A percentile compares a stretch with the other conserved stretches of the same genome.
Evolutionary conservation across 2,329 filamentous ascomycete species (phyloP).

Genomic region (Claviceps capensis): DNA sequence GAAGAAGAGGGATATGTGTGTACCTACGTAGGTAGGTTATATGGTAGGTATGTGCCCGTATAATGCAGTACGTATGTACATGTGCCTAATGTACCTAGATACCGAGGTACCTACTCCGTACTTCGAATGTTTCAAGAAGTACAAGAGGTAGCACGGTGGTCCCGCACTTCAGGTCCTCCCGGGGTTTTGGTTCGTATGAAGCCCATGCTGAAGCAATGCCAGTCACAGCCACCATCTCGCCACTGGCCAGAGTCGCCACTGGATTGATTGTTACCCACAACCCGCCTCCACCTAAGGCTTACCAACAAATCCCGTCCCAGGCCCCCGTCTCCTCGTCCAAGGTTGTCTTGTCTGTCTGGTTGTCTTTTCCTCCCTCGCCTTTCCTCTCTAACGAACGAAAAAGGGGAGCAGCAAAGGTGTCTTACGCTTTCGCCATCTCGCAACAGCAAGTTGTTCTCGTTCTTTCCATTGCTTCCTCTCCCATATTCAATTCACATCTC

Average conservation of each 20-base stretch:
- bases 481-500: constrained; percentile 9
- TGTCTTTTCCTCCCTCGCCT: not conserved
- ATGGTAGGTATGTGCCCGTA: too few relatives aligned
- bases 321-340: not conserved
- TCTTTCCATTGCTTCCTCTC: constrained; percentile 7
- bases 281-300: not conserved
- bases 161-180: not conserved
- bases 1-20: too few relatives aligned
- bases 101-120: too few relatives aligned
- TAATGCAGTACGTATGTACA: too few relatives aligned
- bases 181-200: not conserved
- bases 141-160: not conserved
- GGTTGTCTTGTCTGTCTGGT: not conserved
- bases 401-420: not conserved
- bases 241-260: not conserved
- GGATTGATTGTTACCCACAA: not conserved
- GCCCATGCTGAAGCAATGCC: not conserved
- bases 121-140: too few relatives aligned
- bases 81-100: too few relatives aligned
- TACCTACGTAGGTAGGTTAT: too few relatives aligned
- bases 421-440: constrained; percentile 1
- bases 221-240: not conserved
- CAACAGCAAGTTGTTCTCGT: constrained; percentile 8
- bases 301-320: not conserved
- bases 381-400: not conserved